phyloP scores from a whole-genome alignment of 2,329 filamentous ascomycete species.

The Metarhizium anisopliae region DNA sequence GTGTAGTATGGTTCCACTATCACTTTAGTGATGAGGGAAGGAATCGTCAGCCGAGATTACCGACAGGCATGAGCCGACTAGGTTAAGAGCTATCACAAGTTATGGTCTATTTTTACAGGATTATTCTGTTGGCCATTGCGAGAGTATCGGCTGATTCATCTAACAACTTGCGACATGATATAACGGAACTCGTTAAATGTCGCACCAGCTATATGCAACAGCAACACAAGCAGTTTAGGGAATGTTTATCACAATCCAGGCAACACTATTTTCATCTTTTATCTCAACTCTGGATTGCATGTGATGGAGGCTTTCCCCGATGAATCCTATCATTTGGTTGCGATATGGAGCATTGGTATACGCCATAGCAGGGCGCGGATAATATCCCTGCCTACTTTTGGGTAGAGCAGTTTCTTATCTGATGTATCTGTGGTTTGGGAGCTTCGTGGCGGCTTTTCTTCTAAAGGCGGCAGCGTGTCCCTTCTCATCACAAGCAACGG shows the following conservation, averaged over 20 bases:
- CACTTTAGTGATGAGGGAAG: not conserved
- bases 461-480: not conserved
- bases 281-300: constrained; percentile 11
- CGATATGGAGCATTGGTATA: constrained; percentile 10
- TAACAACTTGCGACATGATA: constrained; percentile 4
- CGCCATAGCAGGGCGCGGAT: constrained; percentile 5
- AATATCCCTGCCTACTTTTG: constrained; percentile 2
- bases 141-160: constrained; percentile 1
- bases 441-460: not conserved
- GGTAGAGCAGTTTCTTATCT: constrained; percentile 1
- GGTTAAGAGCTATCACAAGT: not conserved
- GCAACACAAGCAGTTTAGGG: constrained; percentile 55
- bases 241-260: constrained; percentile 38
- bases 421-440: not conserved
- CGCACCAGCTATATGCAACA: constrained; percentile 42
- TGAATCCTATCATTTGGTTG: constrained; percentile 7
- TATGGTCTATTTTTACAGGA: constrained; percentile 2
- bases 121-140: not conserved
- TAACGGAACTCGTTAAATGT: constrained; percentile 6
- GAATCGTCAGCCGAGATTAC: not conserved
- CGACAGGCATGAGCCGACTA: not conserved
- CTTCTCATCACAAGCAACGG: not conserved
- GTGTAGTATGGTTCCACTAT: not conserved
- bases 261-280: constrained; percentile 14
- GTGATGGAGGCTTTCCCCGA: not conserved